Base-by-base conservation (phyloP, 1,139 yeast genomes). In the Chernovozyma aurita region DNA sequence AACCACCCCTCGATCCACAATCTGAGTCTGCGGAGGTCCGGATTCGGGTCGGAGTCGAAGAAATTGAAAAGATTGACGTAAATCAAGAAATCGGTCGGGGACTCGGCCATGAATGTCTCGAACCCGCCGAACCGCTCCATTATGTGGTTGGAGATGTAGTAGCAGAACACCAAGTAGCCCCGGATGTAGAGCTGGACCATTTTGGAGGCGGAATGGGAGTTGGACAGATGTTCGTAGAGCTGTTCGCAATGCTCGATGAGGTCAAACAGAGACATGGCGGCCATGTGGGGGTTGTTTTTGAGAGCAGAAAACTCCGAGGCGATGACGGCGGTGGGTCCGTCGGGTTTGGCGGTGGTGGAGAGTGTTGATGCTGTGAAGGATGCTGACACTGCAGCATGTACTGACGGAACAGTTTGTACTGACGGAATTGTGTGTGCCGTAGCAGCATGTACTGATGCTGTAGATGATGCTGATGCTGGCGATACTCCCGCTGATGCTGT, bases 41-140 rank as follows among this genome's bases (percentile, higher is more conserved):
- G 51, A 15, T 63, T 48, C 6, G 50, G 41, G 35, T 57, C 55
- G 2, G 50, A 41, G 18, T 52, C 48, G 27, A 65, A 70, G 44
- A 69, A 68, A 38, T 67, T 65, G 55, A 63, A 69, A 25, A 70
- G 59, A 43, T 70, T 67, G 42, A 70, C 51, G 47, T 70, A 70
- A 20, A 70, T 63, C 37, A 68, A 63, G 47, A 70, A 70, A 45
- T 70, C 76, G 36, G 54, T 58, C 39, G 63, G 68, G 41, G 57
- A 59, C 15, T 56, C 47, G 39, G 60, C 63, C 35, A 70, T 64
- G 42, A 70, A 70, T 34, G 56, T 55, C 43, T 65, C 72, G 43
- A 70, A 70, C 6, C 76, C 76, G 36, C 61, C 53, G 48, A 65
- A 70, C 45, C 68, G 71, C 37, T 65, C 42, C 68, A 69, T 65